Percentiles rank a stretch among this genome's conserved stretches.
phyloP scores from a whole-genome alignment of 805 yeast genomes.

The Myxozyma mucilagina region DNA sequence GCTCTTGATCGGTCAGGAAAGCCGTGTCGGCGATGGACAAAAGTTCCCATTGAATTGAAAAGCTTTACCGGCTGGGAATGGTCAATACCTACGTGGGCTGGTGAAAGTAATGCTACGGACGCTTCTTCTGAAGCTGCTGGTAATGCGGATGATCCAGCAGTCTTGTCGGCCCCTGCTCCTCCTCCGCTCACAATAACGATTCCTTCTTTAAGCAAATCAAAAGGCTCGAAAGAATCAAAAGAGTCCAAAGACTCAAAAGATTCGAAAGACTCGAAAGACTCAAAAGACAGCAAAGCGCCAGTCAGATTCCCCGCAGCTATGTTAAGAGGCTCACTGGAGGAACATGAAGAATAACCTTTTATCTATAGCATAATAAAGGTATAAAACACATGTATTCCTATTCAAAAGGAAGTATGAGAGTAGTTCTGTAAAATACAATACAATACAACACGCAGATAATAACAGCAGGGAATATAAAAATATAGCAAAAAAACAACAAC shows the following conservation, averaged over 20 bases:
- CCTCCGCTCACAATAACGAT: constrained; percentile 29
- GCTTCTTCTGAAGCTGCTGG: background rate
- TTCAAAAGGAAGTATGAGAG: constrained; percentile 6
- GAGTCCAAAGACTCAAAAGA: background rate
- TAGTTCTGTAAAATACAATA: background rate
- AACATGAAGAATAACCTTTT: constrained; percentile 2
- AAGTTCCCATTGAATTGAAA: constrained; percentile 44
- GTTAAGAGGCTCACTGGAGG: constrained; percentile 12
- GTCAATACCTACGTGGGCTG: constrained; percentile 45
- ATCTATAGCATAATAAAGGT: background rate
- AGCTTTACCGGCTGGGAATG: constrained; percentile 50
- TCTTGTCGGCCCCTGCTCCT: constrained; percentile 26
- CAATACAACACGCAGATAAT: background rate
- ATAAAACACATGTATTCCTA: constrained; percentile 6
- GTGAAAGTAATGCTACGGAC: constrained; percentile 32
- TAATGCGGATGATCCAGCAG: background rate
- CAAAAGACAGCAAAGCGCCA: background rate
- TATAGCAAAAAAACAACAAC: background rate
- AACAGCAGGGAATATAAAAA: background rate
- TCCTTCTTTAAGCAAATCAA: constrained; percentile 17
- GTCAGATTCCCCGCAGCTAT: constrained; percentile 20
- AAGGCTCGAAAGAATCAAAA: constrained; percentile 3
- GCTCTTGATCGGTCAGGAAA: constrained; percentile 48
- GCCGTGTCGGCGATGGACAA: constrained; percentile 49
- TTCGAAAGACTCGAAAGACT: background rate